phyloP scores from a whole-genome alignment of 768 basidiomycete species.

The Agaricus blazei region DNA sequence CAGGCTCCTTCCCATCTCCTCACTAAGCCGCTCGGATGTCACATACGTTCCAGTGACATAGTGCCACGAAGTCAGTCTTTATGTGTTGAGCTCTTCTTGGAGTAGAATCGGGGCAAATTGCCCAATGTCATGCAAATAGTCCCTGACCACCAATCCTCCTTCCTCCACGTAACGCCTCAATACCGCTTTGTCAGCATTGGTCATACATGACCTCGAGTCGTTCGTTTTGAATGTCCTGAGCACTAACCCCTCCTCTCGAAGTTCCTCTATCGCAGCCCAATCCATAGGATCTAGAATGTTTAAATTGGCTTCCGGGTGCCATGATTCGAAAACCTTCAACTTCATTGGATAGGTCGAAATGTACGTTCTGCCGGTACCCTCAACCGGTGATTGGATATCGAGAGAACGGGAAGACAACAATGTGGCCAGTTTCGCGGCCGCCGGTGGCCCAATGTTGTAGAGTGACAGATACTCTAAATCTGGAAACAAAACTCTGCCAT shows the following conservation, averaged over 20 bases:
- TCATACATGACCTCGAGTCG: neutral
- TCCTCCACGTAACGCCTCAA: constrained; percentile 1
- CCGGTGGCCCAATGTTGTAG: constrained; percentile 1
- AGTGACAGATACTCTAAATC: constrained; percentile 3
- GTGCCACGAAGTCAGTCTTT: neutral
- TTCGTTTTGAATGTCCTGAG: neutral
- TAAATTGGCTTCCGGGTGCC: neutral
- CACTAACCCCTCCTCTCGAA: constrained; percentile 2
- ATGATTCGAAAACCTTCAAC: constrained; percentile 5
- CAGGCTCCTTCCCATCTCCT: too few relatives aligned
- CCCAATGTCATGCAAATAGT: constrained; percentile 7
- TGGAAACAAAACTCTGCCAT: neutral
- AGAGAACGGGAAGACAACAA: neutral
- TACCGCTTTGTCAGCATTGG: neutral
- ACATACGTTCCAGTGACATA: neutral
- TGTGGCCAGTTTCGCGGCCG: neutral
- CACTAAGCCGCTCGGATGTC: too few relatives aligned
- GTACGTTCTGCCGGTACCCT: too few relatives aligned
- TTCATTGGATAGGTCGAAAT: neutral
- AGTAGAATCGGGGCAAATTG: constrained; percentile 3
- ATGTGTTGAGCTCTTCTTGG: neutral
- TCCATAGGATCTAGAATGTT: neutral
- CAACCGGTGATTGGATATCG: too few relatives aligned
- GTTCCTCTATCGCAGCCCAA: neutral
- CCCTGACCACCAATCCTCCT: constrained; percentile 3